Evolutionary conservation across 2,329 filamentous ascomycete genomes (phyloP).

Genomic region (Diaporthe amygdali): DNA sequence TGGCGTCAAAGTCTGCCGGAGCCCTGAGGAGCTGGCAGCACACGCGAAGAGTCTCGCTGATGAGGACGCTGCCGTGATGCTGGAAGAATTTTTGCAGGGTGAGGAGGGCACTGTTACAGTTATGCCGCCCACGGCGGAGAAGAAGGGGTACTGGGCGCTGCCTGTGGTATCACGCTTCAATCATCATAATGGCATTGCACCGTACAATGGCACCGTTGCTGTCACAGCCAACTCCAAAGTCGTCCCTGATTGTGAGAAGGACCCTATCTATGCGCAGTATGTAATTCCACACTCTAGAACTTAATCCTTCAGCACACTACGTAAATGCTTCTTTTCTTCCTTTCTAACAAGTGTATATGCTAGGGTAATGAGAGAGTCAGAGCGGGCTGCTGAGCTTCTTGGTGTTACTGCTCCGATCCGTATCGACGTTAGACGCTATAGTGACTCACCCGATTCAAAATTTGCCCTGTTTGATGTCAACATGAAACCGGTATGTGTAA

Average conservation of each 20-base stretch:
- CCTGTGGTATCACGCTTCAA: conserved; percentile 53
- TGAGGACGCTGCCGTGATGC: conserved; percentile 44
- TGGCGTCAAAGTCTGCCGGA: conserved; percentile 52
- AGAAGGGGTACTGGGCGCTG: conserved; percentile 45
- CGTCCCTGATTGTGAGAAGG: conserved; percentile 28
- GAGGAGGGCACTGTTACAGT: conserved; percentile 57
- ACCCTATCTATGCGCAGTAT: neutral
- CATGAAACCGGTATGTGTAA: neutral
- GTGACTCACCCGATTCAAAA: neutral
- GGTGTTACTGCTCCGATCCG: conserved; percentile 49
- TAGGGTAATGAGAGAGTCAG: conserved; percentile 42
- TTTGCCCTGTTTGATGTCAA: neutral
- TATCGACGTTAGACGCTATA: conserved; percentile 45
- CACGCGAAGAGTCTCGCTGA: conserved; percentile 42
- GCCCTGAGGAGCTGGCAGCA: conserved; percentile 33
- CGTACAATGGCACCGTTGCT: conserved; percentile 53
- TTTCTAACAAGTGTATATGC: neutral
- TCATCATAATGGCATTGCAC: conserved; percentile 51
- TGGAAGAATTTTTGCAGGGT: conserved; percentile 53
- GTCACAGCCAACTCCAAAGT: conserved; percentile 52
- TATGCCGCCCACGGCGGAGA: conserved; percentile 48
- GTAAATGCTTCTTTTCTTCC: too few relatives aligned
- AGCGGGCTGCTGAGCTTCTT: conserved; percentile 43
- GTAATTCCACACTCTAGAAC: neutral
- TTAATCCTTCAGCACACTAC: too few relatives aligned